Conservation (phyloP, 1,284 basidiomycete species). For the Tilletiopsis washingtonensis region DNA sequence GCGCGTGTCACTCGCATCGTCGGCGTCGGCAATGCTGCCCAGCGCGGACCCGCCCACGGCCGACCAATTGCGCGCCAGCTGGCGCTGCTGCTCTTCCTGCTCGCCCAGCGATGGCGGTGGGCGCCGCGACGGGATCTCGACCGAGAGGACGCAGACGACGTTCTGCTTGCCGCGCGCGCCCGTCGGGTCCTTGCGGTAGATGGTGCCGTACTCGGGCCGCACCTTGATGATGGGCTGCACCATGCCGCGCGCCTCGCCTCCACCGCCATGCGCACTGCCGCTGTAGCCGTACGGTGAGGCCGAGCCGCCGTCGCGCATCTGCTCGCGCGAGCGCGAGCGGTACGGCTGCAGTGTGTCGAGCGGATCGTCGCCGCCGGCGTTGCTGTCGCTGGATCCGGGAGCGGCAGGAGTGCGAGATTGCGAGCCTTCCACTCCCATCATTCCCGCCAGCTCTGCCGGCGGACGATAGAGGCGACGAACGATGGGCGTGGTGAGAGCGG, state of each 20-base stretch:
- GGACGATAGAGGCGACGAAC: no score
- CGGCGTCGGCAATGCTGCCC: background rate
- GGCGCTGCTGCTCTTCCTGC: background rate
- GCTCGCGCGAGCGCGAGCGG: no score
- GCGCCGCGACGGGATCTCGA: slow-evolving; percentile 74
- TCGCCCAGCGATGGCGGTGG: slow-evolving; percentile 50
- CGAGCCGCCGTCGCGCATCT: no score
- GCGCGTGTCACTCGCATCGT: background rate
- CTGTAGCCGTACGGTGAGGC: no score
- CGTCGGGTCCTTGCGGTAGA: slow-evolving; percentile 57
- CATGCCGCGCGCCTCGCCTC: no score
- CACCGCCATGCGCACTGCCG: no score
- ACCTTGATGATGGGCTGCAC: slow-evolving; percentile 81
- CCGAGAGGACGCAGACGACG: slow-evolving; percentile 78
- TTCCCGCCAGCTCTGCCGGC: slow-evolving; percentile 6
- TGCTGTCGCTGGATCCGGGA: background rate
- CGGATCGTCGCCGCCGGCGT: slow-evolving; percentile 10
- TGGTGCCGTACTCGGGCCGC: slow-evolving; percentile 73
- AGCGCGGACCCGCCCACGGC: background rate
- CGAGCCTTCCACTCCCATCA: background rate
- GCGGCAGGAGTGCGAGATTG: background rate
- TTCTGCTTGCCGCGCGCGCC: slow-evolving; percentile 55
- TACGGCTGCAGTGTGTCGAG: slow-evolving; percentile 2
- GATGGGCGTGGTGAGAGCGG: no score
- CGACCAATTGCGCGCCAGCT: background rate